Base-by-base conservation (phyloP, 805 yeast genomes). In the Ogataea philodendri region DNA sequence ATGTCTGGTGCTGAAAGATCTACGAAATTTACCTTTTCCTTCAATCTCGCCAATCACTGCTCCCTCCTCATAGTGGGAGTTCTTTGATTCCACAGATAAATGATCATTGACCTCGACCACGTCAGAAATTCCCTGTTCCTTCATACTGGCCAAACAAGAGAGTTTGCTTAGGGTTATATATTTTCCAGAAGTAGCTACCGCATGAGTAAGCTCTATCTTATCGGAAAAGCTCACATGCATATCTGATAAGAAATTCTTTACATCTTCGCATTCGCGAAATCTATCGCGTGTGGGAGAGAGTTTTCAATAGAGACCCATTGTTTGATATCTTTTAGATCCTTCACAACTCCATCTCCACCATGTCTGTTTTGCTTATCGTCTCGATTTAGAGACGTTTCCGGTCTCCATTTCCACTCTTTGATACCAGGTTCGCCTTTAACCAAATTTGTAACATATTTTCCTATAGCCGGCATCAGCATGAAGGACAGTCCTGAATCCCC, bases 341-440 rank as follows among this genome's bases (percentile, higher is more conserved):
- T 50, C 21, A 61, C 25, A 3, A 23, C 45, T 11, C 60, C 54
- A 3, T 42, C 39, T 8, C 63, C 66, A 16, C 66, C 66, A 32
- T 44, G 42, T 33, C 66, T 49, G 7, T 36, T 41, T 25, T 59
- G 62, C 9, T 45, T 13, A 9, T 48, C 42, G 22, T 50, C 49
- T 47, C 35, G 35, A 9, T n/a, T 3, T 7, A 22, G 8, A 11
- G 37, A 24, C 5, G 40, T 33, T 16, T 42, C 42, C 4, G 45
- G 45, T 17, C 45, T 30, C 45, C 45, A 37, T 9, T 24, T 34
- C 45, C 45, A 42, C 10, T 37, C 37, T 2, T 20, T 8, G 11
- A 17, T 5, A 5, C 30, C 11, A 7, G 20, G 23, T 20, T 35
- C 27, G 11, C 39, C 45, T 5, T 25, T 27, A n/a, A 34, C 28